Evolutionary conservation across 768 basidiomycete species (phyloP), one percentile per base, ranked within the genome.

Genomic region (Macrocybe gigantea): DNA sequence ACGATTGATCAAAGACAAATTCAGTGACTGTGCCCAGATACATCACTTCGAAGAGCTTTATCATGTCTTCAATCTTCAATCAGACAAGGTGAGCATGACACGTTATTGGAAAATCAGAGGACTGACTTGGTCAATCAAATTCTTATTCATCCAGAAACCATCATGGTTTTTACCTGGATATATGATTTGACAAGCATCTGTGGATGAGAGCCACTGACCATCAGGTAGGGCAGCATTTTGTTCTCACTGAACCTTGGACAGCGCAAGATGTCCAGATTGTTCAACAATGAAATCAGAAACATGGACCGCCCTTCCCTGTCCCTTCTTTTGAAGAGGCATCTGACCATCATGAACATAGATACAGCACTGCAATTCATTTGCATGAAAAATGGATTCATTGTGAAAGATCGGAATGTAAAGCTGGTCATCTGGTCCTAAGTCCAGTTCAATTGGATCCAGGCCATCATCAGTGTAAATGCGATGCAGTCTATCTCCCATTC

Each of bases 81-180:
- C 15, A 12, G 15, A 15, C 33, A 31, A 53, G 42, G 31, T 48
- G 53, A 36, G 32, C 7, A 13, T 30, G 11, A 12, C 29, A 42
- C 12, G 22, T 13, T 13, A 42, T 13, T 42, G 12, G 11, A 3
- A 11, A 30, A 11, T 13, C 11, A n/a, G 11, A 38, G 37, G 5
- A 34, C 33, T 35, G 33, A 55, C 41, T 52, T 57, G 54, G n/a
- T 50, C 45, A 14, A 54, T 59, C 1, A 62, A 41, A 45, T 56
- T 42, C 30, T 56, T 38, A 41, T 51, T 49, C 44, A 58, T 53
- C 56, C 56, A 59, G 51, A 52, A 59, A 7, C 51, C 46, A 51
- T 59, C 47, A 3, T 49, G 45, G 45, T 57, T 55, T 37, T 55
- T 56, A 22, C 54, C 54, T 3, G 53, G 55, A 45, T 52, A 60